These are phyloP conservation scores for Aspergillus incahuasiensis DNA, from an alignment of 495 filamentous ascomycete species.

Conservation along the genomic window DNA sequence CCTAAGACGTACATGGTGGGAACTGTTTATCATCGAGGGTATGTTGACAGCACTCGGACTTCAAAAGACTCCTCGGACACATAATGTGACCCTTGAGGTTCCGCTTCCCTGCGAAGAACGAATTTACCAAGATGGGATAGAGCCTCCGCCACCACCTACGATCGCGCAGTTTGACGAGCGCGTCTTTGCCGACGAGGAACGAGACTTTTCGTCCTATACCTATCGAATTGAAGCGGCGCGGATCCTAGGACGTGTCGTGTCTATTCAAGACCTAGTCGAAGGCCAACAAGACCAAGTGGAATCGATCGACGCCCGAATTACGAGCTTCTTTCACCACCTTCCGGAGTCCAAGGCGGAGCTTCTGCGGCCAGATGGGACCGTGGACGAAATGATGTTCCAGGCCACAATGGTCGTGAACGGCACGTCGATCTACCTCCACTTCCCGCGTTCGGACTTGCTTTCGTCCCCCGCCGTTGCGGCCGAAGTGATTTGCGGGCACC, in stretches of 20 bases:
- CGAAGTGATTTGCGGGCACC: constrained; percentile 46
- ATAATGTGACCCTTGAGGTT: constrained; percentile 34
- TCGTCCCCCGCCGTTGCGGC: constrained; percentile 44
- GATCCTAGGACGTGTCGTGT: constrained; percentile 71
- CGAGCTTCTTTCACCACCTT: constrained; percentile 78
- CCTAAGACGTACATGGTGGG: constrained; percentile 88
- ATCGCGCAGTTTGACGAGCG: constrained; percentile 43
- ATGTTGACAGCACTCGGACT: constrained; percentile 47
- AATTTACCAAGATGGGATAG: constrained; percentile 41
- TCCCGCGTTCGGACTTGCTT: constrained; percentile 46
- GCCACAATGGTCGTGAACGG: constrained; percentile 77
- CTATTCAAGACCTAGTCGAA: constrained; percentile 32
- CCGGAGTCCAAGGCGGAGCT: constrained; percentile 71
- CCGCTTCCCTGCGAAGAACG: constrained; percentile 43
- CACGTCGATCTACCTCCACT: constrained; percentile 43
- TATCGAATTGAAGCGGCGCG: constrained; percentile 59
- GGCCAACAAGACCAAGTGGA: constrained; percentile 44
- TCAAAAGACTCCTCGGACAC: constrained; percentile 32
- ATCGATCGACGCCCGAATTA: constrained; percentile 68
- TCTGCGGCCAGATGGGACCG: constrained; percentile 56
- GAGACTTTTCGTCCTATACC: constrained; percentile 42
- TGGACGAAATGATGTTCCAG: constrained; percentile 91
- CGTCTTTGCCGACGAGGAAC: constrained; percentile 43
- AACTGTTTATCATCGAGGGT: constrained; percentile 73
- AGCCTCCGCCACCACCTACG: constrained; percentile 34